phyloP scores from a whole-genome alignment of 1,139 yeast genomes.

The Taphrina pruni region DNA sequence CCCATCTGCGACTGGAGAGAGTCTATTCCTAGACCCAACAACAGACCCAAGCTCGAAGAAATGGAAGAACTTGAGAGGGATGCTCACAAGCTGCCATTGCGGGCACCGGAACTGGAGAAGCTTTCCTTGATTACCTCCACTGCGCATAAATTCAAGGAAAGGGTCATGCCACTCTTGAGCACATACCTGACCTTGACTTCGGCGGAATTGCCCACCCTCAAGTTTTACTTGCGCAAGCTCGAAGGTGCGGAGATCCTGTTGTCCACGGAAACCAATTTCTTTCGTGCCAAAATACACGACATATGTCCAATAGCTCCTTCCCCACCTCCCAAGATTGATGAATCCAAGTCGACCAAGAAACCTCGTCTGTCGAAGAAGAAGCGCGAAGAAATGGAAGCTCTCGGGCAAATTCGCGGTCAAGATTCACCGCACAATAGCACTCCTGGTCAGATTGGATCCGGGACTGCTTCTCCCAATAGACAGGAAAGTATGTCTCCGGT shows the following conservation, averaged over 20 bases:
- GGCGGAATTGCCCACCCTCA: constrained; percentile 51
- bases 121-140: constrained; percentile 52
- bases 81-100: constrained; percentile 48
- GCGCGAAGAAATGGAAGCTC: constrained; percentile 43
- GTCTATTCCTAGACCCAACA: constrained; percentile 51
- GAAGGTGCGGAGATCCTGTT: constrained; percentile 53
- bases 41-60: constrained; percentile 53
- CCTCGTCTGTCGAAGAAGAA: constrained; percentile 45
- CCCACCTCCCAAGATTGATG: constrained; percentile 46
- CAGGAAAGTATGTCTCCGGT: constrained; percentile 20
- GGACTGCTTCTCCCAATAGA: constrained; percentile 6
- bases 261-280: constrained; percentile 44
- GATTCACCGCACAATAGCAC: constrained; percentile 2
- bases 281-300: constrained; percentile 45
- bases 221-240: constrained; percentile 58
- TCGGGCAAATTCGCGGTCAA: constrained; percentile 24
- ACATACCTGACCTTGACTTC: constrained; percentile 43
- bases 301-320: constrained; percentile 42
- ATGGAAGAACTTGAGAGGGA: constrained; percentile 49
- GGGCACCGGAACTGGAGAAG: constrained; percentile 49
- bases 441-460: constrained; percentile 12
- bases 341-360: constrained; percentile 45
- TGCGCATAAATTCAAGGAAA: constrained; percentile 57
- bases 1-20: constrained; percentile 65
- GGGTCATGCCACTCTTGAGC: constrained; percentile 46